phyloP scores from a whole-genome alignment of 2,329 filamentous ascomycete genomes.

The Chlorencoelia australis region DNA sequence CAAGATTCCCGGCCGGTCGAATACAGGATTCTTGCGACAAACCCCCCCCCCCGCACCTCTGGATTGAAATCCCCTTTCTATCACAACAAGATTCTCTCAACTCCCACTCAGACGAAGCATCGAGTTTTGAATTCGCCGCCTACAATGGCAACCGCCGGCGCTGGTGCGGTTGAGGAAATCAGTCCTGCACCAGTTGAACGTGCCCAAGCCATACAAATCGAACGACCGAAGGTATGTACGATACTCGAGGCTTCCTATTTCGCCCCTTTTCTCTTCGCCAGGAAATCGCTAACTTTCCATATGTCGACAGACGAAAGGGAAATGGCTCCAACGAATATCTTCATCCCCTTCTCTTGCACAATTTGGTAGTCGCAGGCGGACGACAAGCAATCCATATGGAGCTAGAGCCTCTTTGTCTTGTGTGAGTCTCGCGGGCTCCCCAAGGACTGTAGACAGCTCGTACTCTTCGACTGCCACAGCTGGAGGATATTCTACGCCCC shows the following conservation, averaged over 20 bases:
- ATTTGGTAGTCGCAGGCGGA: slow-evolving; percentile 20
- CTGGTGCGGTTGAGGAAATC: too few relatives aligned
- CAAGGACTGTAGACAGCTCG: slow-evolving; percentile 20
- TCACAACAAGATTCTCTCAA: too few relatives aligned
- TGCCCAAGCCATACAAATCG: not conserved
- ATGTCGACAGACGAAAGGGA: slow-evolving; percentile 25
- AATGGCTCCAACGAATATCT: slow-evolving; percentile 26
- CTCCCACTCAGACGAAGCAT: too few relatives aligned
- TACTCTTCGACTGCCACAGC: slow-evolving; percentile 25
- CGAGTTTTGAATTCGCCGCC: too few relatives aligned
- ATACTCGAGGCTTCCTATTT: slow-evolving; percentile 15
- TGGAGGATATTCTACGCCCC: slow-evolving; percentile 1
- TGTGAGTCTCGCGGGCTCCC: slow-evolving; percentile 23
- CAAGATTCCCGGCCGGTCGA: too few relatives aligned
- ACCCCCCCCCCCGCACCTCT: too few relatives aligned
- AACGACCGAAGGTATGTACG: slow-evolving; percentile 15
- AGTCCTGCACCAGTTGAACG: not conserved
- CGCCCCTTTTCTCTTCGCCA: too few relatives aligned
- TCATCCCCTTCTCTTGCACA: slow-evolving; percentile 27
- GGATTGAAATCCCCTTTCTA: too few relatives aligned
- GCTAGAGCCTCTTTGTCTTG: slow-evolving; percentile 23
- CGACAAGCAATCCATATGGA: slow-evolving; percentile 24
- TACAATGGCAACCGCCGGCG: too few relatives aligned
- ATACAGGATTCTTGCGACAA: too few relatives aligned
- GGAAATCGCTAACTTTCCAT: too few relatives aligned